Evolutionary conservation across 2,329 filamentous ascomycete species (phyloP).

Genomic region (Reticulascus tulasneorum): DNA sequence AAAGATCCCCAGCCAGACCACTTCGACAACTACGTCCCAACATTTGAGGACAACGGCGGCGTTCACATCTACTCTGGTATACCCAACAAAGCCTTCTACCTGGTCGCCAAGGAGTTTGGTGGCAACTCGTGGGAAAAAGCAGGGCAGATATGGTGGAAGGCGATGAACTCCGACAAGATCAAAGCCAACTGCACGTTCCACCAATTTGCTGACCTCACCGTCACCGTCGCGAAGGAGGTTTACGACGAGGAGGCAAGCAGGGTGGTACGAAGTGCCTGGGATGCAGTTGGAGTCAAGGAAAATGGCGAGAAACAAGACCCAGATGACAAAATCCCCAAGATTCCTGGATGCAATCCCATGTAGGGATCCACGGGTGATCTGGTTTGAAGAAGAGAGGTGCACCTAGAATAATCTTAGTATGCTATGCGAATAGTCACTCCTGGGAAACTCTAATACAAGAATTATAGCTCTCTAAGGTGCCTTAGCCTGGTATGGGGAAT

Average conservation of each 20-base stretch:
- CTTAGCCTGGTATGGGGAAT: no score
- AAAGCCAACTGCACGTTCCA: slow-evolving; percentile 37
- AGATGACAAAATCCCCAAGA: no score
- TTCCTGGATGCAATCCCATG: no score
- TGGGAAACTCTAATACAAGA: no score
- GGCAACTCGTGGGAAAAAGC: slow-evolving; percentile 52
- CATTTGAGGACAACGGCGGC: slow-evolving; percentile 45
- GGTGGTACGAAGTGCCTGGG: slow-evolving; percentile 43
- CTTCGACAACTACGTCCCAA: slow-evolving; percentile 38
- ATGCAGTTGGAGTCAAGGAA: slow-evolving; percentile 38
- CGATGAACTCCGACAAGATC: slow-evolving; percentile 40
- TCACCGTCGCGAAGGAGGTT: slow-evolving; percentile 38
- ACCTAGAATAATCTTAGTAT: no score
- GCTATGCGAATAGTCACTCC: no score
- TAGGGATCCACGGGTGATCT: no score
- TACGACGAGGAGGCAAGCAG: slow-evolving; percentile 38
- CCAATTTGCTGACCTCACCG: slow-evolving; percentile 46
- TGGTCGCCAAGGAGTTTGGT: slow-evolving; percentile 41
- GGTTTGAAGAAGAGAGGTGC: no score
- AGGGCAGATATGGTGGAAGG: slow-evolving; percentile 49
- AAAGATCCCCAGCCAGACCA: slow-evolving; percentile 49
- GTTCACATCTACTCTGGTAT: slow-evolving; percentile 55
- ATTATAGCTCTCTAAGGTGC: no score
- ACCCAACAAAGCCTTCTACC: slow-evolving; percentile 54
- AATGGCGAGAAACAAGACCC: slow-evolving; percentile 2